Evolutionary conservation across 805 yeast species (phyloP), one percentile per base, ranked within the genome.

Genomic region (Pichia nakasei): DNA sequence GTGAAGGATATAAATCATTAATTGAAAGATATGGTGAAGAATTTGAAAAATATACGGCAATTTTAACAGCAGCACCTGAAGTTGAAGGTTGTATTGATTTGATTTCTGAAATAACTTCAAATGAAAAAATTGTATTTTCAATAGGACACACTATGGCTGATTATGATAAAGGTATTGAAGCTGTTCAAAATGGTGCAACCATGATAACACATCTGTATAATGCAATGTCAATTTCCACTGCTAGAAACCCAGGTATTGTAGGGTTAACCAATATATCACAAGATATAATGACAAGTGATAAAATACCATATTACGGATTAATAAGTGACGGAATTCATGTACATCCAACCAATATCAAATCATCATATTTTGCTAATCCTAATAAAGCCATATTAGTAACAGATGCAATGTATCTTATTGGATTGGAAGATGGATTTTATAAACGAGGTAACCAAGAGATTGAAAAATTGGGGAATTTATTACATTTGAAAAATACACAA

Each of bases 191-290:
- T n/a, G 82, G 82, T 21, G 78, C 79, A 15, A 53, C 70, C n/a
- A 75, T 76, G 80, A 64, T 76, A 44, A 76, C 82, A 4, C 82
- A 76, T 53, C 64, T 76, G 42, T 76, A 72, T 59, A 76, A 76
- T 51, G 82, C 82, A 50, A 76, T 76, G 82, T 78, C 78, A 3
- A 64, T 55, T 39, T 78, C 77, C 8, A 80, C 75, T 52, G 81
- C 76, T 53, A 62, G 82, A 51, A 74, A 75, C 41, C 75, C 73
- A 11, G 80, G 82, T 13, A 70, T 75, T 19, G 67, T 75, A 31
- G 82, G 82, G 3, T 61, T 76, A 29, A 58, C 69, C 9, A 63
- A 66, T 12, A 33, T 31, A 22, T 31, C 47, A 13, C 22, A 24
- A 7, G 61, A 39, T 37, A 33, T 33, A 19, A 12, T 46, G 6